Percentiles rank a stretch among this genome's conserved stretches.
Conservation (phyloP, 192 early-diverging fungal species). For the Coemansia interrupta region DNA sequence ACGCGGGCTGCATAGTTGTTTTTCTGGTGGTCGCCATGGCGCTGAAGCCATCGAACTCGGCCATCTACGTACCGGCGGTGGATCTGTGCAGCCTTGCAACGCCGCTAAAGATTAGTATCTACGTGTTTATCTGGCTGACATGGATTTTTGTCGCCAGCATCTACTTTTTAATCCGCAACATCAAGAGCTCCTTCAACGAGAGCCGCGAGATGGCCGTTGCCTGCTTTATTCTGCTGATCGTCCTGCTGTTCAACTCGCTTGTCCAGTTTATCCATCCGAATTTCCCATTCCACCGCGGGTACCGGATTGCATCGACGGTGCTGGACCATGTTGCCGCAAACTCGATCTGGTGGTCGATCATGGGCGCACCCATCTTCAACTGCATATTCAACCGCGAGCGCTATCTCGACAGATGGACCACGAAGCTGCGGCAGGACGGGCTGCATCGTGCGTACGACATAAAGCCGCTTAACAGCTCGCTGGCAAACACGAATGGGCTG, state of each 20-base stretch:
- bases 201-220: slow-evolving; percentile 24
- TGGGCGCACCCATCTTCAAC: slow-evolving; percentile 19
- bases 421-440: slow-evolving; percentile 20
- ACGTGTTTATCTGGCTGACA: slow-evolving; percentile 19
- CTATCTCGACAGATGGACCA: slow-evolving; percentile 21
- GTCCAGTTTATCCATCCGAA: slow-evolving; percentile 19
- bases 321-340: slow-evolving; percentile 19
- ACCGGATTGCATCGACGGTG: slow-evolving; percentile 15
- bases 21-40: slow-evolving; percentile 16
- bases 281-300: slow-evolving; percentile 15
- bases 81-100: slow-evolving; percentile 15
- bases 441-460: slow-evolving; percentile 22
- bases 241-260: slow-evolving; percentile 13
- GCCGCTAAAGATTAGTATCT: slow-evolving; percentile 25
- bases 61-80: slow-evolving; percentile 11
- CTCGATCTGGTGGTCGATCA: slow-evolving; percentile 24
- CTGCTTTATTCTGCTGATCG: slow-evolving; percentile 15
- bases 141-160: slow-evolving; percentile 12
- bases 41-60: slow-evolving; percentile 3
- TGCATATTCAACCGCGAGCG: slow-evolving; percentile 29
- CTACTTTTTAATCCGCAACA: slow-evolving; percentile 27
- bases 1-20: slow-evolving; percentile 8
- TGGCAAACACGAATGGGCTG: not conserved
- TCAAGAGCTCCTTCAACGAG: slow-evolving; percentile 48
- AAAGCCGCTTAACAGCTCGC: not conserved